Evolutionary conservation across 1,284 basidiomycete species (phyloP).

Genomic region (Ganoderma lingzhi): DNA sequence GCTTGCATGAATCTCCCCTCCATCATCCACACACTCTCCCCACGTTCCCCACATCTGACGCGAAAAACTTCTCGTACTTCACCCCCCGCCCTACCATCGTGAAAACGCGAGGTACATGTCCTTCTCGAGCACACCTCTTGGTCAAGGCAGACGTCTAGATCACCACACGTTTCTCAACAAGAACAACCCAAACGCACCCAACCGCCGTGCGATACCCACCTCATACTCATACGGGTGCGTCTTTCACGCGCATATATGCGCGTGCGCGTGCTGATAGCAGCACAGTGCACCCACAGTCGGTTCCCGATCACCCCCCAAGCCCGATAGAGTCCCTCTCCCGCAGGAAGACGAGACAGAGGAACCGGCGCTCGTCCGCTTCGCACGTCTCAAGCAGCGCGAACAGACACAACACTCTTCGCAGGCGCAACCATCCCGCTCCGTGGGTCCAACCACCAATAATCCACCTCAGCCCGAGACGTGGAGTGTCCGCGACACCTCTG

Average conservation of each 20-base stretch:
- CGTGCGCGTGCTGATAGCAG: constrained; percentile 33
- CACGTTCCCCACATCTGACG: constrained; percentile 6
- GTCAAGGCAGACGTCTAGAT: constrained; percentile 85
- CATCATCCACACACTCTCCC: constrained; percentile 18
- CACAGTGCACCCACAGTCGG: constrained; percentile 63
- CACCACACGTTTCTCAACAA: constrained; percentile 79
- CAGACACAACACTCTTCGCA: constrained; percentile 47
- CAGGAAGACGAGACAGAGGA: constrained; percentile 51
- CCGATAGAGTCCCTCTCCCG: constrained; percentile 37
- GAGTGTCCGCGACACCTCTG: constrained; percentile 80
- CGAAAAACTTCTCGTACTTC: constrained; percentile 11
- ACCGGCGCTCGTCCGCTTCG: constrained; percentile 57
- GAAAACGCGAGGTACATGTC: constrained; percentile 66
- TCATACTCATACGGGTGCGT: constrained; percentile 77
- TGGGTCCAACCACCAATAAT: constrained; percentile 40
- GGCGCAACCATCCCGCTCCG: constrained; percentile 45
- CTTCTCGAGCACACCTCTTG: constrained; percentile 82
- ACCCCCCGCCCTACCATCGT: constrained; percentile 17
- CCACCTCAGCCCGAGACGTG: constrained; percentile 70
- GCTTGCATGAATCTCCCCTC: constrained; percentile 29
- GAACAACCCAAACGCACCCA: constrained; percentile 46
- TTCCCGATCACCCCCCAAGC: constrained; percentile 68
- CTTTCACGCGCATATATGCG: constrained; percentile 24
- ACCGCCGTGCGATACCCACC: constrained; percentile 52
- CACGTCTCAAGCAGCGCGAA: constrained; percentile 61